phyloP scores from a whole-genome alignment of 2,329 filamentous ascomycete species.

The Ampelomyces quisqualis region DNA sequence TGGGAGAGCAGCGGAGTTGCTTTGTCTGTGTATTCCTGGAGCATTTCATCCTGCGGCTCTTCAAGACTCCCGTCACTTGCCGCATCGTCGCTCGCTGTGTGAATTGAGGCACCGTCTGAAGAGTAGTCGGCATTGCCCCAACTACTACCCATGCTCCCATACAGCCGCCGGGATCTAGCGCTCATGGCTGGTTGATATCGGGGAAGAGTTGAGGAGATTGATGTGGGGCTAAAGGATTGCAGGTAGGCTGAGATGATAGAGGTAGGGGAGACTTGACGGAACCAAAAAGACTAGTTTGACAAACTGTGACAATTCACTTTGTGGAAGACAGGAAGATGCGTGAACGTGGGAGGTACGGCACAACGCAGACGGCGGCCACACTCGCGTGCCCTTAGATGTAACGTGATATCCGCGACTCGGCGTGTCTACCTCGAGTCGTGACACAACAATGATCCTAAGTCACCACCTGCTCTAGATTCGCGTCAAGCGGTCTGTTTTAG shows the following conservation, averaged over 20 bases:
- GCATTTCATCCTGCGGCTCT: constrained; percentile 20
- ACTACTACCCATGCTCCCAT: constrained; percentile 36
- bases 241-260: constrained; percentile 2
- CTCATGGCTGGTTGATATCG: constrained; percentile 15
- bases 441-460: too few species aligned
- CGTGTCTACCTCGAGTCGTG: too few species aligned
- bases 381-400: too few species aligned
- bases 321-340: constrained; percentile 21
- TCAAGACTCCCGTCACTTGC: constrained; percentile 32
- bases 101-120: constrained; percentile 27
- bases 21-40: constrained; percentile 15
- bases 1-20: constrained; percentile 19
- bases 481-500: too few species aligned
- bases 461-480: too few species aligned
- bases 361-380: too few species aligned
- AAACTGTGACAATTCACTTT: constrained; percentile 3
- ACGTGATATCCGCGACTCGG: too few species aligned
- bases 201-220: background rate
- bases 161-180: constrained; percentile 18
- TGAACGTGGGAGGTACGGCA: constrained; percentile 19
- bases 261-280: background rate
- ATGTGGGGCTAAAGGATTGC: background rate
- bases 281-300: background rate
- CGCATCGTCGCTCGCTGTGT: constrained; percentile 26
- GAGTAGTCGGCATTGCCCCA: constrained; percentile 38